Evolutionary conservation across 2,329 filamentous ascomycete genomes (phyloP), one percentile per base, ranked within the genome.

Genomic region (Endothia cerciana): DNA sequence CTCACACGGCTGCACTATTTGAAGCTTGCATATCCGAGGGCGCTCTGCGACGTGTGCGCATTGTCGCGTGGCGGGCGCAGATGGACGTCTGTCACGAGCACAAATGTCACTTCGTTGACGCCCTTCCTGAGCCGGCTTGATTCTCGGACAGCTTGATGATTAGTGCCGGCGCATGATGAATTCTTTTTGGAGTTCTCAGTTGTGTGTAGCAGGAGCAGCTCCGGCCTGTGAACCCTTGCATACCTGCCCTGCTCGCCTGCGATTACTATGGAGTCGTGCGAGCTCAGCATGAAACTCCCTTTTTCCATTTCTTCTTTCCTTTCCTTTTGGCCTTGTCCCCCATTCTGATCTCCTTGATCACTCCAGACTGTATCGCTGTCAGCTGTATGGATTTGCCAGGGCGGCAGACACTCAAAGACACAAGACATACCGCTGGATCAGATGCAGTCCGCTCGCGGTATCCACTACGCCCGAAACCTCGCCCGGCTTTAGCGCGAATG

Each of bases 381-480:
- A 51, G 47, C 11, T 17, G 22, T 6, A 30, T 2, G 4, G 4
- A 1, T 51, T 28, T 6, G 3, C 11, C 1, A 28, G 0, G 38
- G 2, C 6, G 15, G 1, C 22, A 10, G 5, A 1, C 5, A 13
- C 1, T 33, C 25, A 33, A 38, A 28, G 4, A 59, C 78, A 65
- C 84, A 38, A 28, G 4, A 59, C 78, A 65, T 85, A 96, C 93
- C 94, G 90, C 81, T 98, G 91, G 79, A 99, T 99, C 79, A 99
- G 83, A 81, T 99, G 95, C 74, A 98, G 83, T 0, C 95, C 95
- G 62, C 94, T 97, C 60, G 93, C 94, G 47, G 95, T 97, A 79
- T 97, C 91, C 15, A 98, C 91, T 45, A 97, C 84, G 57, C 86
- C 84, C 79, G 94, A 97, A 74, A 98, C 88, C 79, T 97, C 87